Base-by-base conservation (phyloP, 2,329 filamentous ascomycete genomes). In the Celoporthe dispersa region DNA sequence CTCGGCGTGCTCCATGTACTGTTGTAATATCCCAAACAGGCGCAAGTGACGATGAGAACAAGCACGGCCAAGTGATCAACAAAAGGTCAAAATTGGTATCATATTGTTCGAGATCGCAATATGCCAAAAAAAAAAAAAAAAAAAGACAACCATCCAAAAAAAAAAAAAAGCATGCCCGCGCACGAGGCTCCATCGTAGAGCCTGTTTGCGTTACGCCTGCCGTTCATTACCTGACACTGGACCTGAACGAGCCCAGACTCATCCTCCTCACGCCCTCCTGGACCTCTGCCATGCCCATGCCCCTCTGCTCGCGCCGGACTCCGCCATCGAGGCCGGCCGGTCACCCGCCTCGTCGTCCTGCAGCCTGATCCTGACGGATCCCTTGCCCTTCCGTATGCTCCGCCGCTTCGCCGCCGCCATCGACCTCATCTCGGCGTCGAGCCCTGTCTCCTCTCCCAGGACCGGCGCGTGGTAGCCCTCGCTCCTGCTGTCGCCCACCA, bases 391-490 rank as follows among this genome's bases (percentile, higher is more conserved):
- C 44, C 48, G 64, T 11, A 70, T 44, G 28, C 70, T 72, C 25
- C 70, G 66, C 25, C 70, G 62, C 68, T 70, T 72, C 31, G 68
- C 65, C n/a, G 70, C 70, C 16, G 70, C 70, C 57, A 68, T 72
- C 22, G 70, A 70, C 25, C 70, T 53, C 39, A 66, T 61, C 61
- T 70, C 65, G 6, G 61, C 55, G 25, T 72, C 70, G 3, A 63
- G 28, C 31, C 64, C 70, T 3, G 68, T 65, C 4, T 63, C 66
- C 16, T 31, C 51, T 11, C 37, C 55, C 25, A 33, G 28, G 22
- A 61, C 12, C 33, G 90, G 22, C 83, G 92, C 31, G 87, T 91
- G 73, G 90, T 91, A 78, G 87, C 86, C 74, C 92, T 90, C 78
- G 87, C 91, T 75, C 84, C 88, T 70, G 92, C 55, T 90, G 31